phyloP scores from a whole-genome alignment of 2,329 filamentous ascomycete genomes.

The Bipolaris cookei region DNA sequence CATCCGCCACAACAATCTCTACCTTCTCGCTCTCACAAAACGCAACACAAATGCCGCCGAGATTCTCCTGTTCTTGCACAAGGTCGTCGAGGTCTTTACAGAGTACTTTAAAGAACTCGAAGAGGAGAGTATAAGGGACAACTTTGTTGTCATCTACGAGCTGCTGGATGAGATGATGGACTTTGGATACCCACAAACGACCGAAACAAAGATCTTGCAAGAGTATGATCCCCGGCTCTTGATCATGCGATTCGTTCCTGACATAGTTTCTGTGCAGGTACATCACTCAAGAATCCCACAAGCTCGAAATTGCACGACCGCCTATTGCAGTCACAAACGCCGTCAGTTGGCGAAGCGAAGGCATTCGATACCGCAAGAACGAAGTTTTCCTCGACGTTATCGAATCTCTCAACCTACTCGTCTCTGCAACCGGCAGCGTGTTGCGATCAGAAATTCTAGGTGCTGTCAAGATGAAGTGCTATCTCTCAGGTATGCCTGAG shows the following conservation, averaged over 20 bases:
- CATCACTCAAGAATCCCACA: conserved; percentile 99
- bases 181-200: conserved; percentile 98
- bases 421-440: conserved; percentile 93
- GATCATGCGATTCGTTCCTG: background rate
- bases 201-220: conserved; percentile 96
- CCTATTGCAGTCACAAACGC: conserved; percentile 98
- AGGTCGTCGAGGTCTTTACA: conserved; percentile 97
- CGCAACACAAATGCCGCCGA: conserved; percentile 98
- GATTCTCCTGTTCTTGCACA: conserved; percentile 96
- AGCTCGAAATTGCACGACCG: conserved; percentile 91
- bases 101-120: conserved; percentile 99
- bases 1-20: conserved; percentile 98
- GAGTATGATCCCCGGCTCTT: conserved; percentile 60
- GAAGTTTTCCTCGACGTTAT: conserved; percentile 98
- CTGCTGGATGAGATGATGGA: conserved; percentile 99
- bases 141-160: conserved; percentile 99
- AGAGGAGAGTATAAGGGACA: conserved; percentile 98
- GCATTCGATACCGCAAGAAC: conserved; percentile 98
- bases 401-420: conserved; percentile 93
- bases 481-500: conserved; percentile 97
- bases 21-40: conserved; percentile 96
- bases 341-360: conserved; percentile 96
- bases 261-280: conserved; percentile 59
- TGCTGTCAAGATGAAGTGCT: conserved; percentile 99
- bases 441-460: conserved; percentile 95